phyloP scores from a whole-genome alignment of 805 yeast species.

The Lachancea mirantina region DNA sequence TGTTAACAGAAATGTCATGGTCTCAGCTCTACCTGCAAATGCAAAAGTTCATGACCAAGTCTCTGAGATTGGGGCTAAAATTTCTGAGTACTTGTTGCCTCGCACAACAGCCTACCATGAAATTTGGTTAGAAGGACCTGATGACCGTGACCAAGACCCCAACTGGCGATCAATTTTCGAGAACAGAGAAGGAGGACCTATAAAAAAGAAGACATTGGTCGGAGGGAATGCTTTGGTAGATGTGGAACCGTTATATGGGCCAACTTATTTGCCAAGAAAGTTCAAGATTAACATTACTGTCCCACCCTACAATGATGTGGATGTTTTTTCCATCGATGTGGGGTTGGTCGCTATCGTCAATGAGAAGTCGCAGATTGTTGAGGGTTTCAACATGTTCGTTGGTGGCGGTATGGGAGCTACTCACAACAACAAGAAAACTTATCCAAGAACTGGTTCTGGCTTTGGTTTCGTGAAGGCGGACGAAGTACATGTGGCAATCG shows the following conservation, averaged over 20 bases:
- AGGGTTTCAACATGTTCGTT: constrained; percentile 81
- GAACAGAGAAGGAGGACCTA: constrained; percentile 65
- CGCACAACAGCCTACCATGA: constrained; percentile 94
- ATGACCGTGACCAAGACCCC: constrained; percentile 55
- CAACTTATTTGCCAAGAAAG: constrained; percentile 87
- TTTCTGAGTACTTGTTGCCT: constrained; percentile 82
- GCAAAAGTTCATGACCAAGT: constrained; percentile 76
- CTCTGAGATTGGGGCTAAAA: constrained; percentile 49
- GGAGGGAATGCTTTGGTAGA: constrained; percentile 80
- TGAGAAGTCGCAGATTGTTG: constrained; percentile 47
- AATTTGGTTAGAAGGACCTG: constrained; percentile 88
- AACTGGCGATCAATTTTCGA: constrained; percentile 61
- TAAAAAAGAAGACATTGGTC: constrained; percentile 71
- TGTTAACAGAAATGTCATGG: constrained; percentile 93
- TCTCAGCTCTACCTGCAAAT: constrained; percentile 81
- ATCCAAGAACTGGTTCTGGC: constrained; percentile 88
- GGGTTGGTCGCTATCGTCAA: constrained; percentile 85
- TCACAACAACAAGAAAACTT: constrained; percentile 92
- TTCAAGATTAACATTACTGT: constrained; percentile 91
- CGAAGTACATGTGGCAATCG: constrained; percentile 71
- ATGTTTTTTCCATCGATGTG: constrained; percentile 91
- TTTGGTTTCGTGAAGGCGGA: constrained; percentile 70
- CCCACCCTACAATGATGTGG: constrained; percentile 95
- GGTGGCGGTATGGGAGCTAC: constrained; percentile 99
- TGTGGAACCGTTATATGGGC: constrained; percentile 82